Base-by-base conservation (phyloP, 2,329 filamentous ascomycete genomes). In the Aureobasidium lini region DNA sequence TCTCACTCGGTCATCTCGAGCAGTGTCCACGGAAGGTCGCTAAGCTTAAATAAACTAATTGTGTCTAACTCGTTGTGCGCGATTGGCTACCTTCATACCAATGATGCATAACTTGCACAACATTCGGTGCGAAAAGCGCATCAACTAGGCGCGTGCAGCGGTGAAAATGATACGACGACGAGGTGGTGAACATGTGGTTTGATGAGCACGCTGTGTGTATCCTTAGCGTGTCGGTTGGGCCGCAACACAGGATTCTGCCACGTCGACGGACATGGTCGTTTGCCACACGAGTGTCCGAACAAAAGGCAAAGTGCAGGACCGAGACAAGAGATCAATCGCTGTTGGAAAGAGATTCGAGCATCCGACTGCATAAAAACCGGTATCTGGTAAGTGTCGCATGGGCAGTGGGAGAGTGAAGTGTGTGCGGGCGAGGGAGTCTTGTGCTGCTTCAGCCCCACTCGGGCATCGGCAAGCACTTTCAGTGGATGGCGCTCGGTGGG, bases 221-320 rank as follows among this genome's bases (percentile, higher is more conserved):
- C 16, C n/a, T 46, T 56, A 56, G 52, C 52, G 52, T 16, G 37
- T 37, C 7, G 52, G 52, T 46, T 56, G 52, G 52, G 52, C 52
- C 31, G 16, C 52, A 56, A 29, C 32, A 46, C 39, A 29, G 40
- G 5, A 4, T 6, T 44, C 15, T 43, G 50, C 50, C 40, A 46
- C 52, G 31, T 46, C 52, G 13, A 56, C 31, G 40, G 52, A 40
- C 52, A 46, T 56, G 11, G 40, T 16, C 37, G 39, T 46, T 56
- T 29, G 52, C 52, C 52, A 56, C 52, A 37, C 18, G 31, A 46
- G 39, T 28, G 31, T 15, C 9, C 11, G 15, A 16, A 56, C 29
- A 34, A 34, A 11, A n/a, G 3, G 40, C 52, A 29, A 16, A 46
- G 40, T 28, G 16, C 29, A 44, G 29, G 8, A 44, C 29, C 39